Conservation (phyloP, 2,329 filamentous ascomycete species). For the Trichoderma brevicompactum region DNA sequence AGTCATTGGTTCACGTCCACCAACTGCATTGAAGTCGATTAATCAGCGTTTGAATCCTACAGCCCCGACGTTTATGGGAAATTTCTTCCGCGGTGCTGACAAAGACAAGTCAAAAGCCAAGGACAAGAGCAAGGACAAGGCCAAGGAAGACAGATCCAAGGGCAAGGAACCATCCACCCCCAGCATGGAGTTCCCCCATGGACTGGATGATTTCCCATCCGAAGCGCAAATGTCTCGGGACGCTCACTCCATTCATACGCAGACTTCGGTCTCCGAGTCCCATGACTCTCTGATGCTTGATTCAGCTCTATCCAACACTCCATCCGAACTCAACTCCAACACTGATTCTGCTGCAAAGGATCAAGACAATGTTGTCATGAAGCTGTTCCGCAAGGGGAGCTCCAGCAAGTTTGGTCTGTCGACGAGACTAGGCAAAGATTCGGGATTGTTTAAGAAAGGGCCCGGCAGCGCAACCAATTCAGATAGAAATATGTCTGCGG, state of each 20-base stretch:
- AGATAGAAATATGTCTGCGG: constrained; percentile 59
- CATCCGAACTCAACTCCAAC: constrained; percentile 55
- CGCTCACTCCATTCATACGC: constrained; percentile 60
- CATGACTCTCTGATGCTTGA: constrained; percentile 63
- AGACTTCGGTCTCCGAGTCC: constrained; percentile 63
- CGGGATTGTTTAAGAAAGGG: constrained; percentile 62
- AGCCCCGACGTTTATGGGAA: constrained; percentile 83
- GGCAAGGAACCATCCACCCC: constrained; percentile 47
- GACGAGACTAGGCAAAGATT: constrained; percentile 59
- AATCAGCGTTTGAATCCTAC: constrained; percentile 78
- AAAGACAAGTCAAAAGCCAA: constrained; percentile 42
- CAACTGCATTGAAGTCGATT: constrained; percentile 48
- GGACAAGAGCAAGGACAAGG: constrained; percentile 36
- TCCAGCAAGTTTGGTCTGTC: constrained; percentile 68
- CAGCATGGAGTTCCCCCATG: constrained; percentile 44
- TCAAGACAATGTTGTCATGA: constrained; percentile 61
- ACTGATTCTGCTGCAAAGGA: constrained; percentile 51
- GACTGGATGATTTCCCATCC: constrained; percentile 54
- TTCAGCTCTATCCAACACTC: constrained; percentile 58
- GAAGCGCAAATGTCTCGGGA: constrained; percentile 62
- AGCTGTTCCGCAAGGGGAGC: constrained; percentile 68
- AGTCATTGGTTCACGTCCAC: constrained; percentile 79
- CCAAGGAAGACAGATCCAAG: constrained; percentile 42
- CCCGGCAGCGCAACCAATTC: constrained; percentile 61
- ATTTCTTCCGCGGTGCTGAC: constrained; percentile 60